These are phyloP conservation scores for Camellia lanceoleosa DNA, from an alignment of 148 eudicot genomes.

Conservation along the genomic window DNA sequence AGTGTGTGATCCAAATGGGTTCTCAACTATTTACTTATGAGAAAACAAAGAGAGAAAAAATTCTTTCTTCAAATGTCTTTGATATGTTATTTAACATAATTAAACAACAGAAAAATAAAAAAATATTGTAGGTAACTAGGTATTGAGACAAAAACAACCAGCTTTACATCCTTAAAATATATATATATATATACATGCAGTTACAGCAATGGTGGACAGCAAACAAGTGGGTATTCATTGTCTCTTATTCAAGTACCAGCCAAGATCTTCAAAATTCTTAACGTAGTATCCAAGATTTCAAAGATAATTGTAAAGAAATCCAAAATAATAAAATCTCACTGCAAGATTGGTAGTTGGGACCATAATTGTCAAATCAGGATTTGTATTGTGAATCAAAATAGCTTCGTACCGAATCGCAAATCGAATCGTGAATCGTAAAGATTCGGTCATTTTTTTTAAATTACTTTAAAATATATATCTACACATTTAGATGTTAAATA, in stretches of 20 bases:
- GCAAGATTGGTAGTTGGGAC: background rate
- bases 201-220: background rate
- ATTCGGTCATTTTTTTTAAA: no score
- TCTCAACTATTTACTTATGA: background rate
- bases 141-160: background rate
- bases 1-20: background rate
- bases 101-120: background rate
- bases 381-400: no score
- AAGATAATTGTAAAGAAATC: background rate
- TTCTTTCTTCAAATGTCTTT: background rate
- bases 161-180: background rate
- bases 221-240: background rate
- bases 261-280: background rate
- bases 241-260: background rate
- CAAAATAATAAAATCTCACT: background rate
- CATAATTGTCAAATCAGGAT: no score
- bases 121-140: background rate
- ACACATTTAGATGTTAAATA: no score
- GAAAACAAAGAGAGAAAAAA: background rate
- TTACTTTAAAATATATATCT: no score
- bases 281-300: background rate
- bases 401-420: no score
- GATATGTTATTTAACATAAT: background rate
- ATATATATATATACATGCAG: background rate
- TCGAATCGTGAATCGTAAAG: no score